Percentiles rank a stretch among this genome's conserved stretches.
phyloP scores from a whole-genome alignment of 129 eudicot genomes.

The Silybum marianum region DNA sequence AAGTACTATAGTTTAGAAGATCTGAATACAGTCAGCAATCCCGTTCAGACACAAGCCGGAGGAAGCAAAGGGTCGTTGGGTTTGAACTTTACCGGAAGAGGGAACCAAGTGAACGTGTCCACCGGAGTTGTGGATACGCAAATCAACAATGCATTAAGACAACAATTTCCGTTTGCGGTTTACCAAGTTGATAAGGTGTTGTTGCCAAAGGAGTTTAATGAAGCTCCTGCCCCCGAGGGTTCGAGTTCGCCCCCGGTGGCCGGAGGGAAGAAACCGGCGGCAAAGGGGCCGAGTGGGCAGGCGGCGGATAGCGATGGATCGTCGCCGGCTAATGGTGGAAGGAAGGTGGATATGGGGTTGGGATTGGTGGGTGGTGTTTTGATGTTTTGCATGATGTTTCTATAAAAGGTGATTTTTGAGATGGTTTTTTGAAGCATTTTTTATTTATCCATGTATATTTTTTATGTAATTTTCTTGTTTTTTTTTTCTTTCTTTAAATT shows the following conservation, averaged over 20 bases:
- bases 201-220: conserved; percentile 45
- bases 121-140: conserved; percentile 44
- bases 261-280: neutral
- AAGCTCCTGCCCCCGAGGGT: conserved; percentile 52
- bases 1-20: conserved; percentile 48
- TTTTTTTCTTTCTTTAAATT: conserved; percentile 9
- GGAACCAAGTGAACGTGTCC: conserved; percentile 68
- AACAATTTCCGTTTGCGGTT: conserved; percentile 62
- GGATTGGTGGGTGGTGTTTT: conserved; percentile 33
- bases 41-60: conserved; percentile 70
- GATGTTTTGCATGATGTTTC: conserved; percentile 33
- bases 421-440: conserved; percentile 12
- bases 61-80: conserved; percentile 52
- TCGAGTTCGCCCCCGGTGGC: conserved; percentile 26
- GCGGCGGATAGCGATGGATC: conserved; percentile 6
- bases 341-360: conserved; percentile 26
- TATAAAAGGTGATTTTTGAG: conserved; percentile 9
- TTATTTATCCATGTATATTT: neutral
- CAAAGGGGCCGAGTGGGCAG: conserved; percentile 27
- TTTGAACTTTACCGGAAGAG: conserved; percentile 48
- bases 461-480: conserved; percentile 13
- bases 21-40: conserved; percentile 71
- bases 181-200: conserved; percentile 67
- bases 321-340: conserved; percentile 24
- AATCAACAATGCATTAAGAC: conserved; percentile 56